These are phyloP conservation scores for Boehmeria nivea DNA, from an alignment of 306 rosid species.

Conservation along the genomic window DNA sequence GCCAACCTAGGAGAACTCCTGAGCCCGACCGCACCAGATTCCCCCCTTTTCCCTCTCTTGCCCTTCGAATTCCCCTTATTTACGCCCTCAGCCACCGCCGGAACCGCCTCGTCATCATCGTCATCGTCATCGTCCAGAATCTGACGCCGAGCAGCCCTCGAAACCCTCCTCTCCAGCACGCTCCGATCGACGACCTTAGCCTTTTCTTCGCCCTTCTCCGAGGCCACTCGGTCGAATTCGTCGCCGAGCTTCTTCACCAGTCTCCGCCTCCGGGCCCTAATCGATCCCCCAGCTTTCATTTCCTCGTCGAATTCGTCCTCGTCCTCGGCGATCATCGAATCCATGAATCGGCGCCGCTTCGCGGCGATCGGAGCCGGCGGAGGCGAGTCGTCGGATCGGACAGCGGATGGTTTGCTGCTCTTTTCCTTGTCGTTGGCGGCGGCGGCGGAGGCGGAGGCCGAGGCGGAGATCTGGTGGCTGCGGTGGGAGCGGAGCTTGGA, in stretches of 20 bases:
- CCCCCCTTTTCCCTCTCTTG: constrained; percentile 21
- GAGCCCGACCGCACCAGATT: constrained; percentile 21
- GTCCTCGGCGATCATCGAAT: constrained; percentile 19
- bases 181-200: neutral
- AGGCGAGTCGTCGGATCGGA: constrained; percentile 31
- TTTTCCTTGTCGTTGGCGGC: too few species aligned
- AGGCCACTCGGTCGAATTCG: constrained; percentile 74
- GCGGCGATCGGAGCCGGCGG: constrained; percentile 60
- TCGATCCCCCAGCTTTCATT: neutral
- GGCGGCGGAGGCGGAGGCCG: constrained; percentile 54
- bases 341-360: constrained; percentile 43
- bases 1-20: constrained; percentile 61
- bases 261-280: constrained; percentile 25
- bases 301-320: constrained; percentile 15
- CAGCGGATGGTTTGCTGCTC: constrained; percentile 28
- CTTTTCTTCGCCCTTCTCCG: constrained; percentile 20
- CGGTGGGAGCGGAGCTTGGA: constrained; percentile 54
- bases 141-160: constrained; percentile 15
- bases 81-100: constrained; percentile 33
- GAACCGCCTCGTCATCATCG: constrained; percentile 15
- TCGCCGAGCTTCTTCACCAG: constrained; percentile 79
- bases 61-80: constrained; percentile 18
- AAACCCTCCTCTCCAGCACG: neutral
- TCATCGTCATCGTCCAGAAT: constrained; percentile 19
- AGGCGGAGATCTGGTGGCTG: constrained; percentile 12